Conservation (phyloP, 2,329 filamentous ascomycete genomes). For the Dactylellina parvicollis region DNA sequence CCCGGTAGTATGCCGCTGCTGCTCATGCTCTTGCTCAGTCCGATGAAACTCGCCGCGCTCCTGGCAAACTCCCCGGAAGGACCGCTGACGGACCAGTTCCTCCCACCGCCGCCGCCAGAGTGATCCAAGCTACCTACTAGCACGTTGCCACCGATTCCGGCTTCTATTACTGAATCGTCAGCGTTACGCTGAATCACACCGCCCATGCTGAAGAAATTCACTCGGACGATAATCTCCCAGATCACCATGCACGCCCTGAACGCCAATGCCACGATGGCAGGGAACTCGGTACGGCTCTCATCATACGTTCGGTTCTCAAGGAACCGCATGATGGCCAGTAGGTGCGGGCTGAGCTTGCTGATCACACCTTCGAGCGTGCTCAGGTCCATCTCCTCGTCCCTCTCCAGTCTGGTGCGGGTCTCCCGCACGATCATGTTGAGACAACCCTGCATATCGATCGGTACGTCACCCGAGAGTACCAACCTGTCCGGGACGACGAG, state of each 20-base stretch:
- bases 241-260: constrained; percentile 58
- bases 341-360: constrained; percentile 53
- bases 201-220: constrained; percentile 54
- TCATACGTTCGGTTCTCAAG: constrained; percentile 55
- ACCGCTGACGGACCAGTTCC: constrained; percentile 31
- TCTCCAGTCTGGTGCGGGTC: constrained; percentile 48
- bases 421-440: constrained; percentile 56
- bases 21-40: constrained; percentile 44
- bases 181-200: constrained; percentile 9
- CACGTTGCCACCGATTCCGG: constrained; percentile 25
- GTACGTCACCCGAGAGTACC: constrained; percentile 56
- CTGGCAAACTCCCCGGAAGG: constrained; percentile 24
- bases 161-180: constrained; percentile 32
- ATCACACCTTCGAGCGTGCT: constrained; percentile 36
- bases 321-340: constrained; percentile 57
- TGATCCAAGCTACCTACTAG: constrained; percentile 44
- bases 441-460: constrained; percentile 57
- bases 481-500: constrained; percentile 57
- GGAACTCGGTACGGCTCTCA: constrained; percentile 57
- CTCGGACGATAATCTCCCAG: constrained; percentile 57
- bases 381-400: constrained; percentile 49
- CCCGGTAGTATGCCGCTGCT: constrained; percentile 24
- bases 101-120: constrained; percentile 16
- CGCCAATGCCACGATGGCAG: constrained; percentile 56
- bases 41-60: constrained; percentile 28